A percentile compares a stretch with the other conserved stretches of the same genome.
phyloP scores from a whole-genome alignment of 805 yeast genomes.

The Cyberlindnera euphorbiiphila region DNA sequence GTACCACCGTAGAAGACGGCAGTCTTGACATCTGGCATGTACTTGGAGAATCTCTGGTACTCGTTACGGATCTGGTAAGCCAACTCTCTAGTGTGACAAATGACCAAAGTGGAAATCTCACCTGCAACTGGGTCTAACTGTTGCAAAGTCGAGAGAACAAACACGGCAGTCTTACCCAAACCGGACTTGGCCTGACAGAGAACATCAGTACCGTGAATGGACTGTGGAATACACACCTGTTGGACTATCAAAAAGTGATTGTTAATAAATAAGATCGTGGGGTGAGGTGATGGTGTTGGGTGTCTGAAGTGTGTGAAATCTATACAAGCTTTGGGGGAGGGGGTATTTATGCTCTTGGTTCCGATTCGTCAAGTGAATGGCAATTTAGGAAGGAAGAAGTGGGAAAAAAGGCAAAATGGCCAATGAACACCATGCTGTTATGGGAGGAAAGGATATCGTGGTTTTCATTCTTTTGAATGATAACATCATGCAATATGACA shows the following conservation, averaged over 20 bases:
- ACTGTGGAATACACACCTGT: slow-evolving; percentile 97
- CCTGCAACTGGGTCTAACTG: slow-evolving; percentile 97
- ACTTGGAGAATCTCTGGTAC: slow-evolving; percentile 95
- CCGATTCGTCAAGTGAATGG: too few relatives aligned
- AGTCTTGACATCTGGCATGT: slow-evolving; percentile 96
- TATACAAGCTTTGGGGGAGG: too few relatives aligned
- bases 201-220: slow-evolving; percentile 96
- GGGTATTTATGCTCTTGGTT: too few relatives aligned
- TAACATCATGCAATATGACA: too few relatives aligned
- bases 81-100: slow-evolving; percentile 97
- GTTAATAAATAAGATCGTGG: slow-evolving; percentile 10
- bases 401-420: too few relatives aligned
- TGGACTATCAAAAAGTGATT: slow-evolving; percentile 54
- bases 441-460: too few relatives aligned
- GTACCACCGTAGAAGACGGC: slow-evolving; percentile 98
- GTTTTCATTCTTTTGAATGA: too few relatives aligned
- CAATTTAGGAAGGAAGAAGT: too few relatives aligned
- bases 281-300: neutral
- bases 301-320: slow-evolving; percentile 29
- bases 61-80: slow-evolving; percentile 98
- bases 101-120: slow-evolving; percentile 88
- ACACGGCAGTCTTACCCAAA: slow-evolving; percentile 98
- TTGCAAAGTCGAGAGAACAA: slow-evolving; percentile 91
- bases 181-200: slow-evolving; percentile 99
- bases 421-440: too few relatives aligned